Conservation (phyloP, 371 early-diverging fungal species). For the Rhizopus microsporus region DNA sequence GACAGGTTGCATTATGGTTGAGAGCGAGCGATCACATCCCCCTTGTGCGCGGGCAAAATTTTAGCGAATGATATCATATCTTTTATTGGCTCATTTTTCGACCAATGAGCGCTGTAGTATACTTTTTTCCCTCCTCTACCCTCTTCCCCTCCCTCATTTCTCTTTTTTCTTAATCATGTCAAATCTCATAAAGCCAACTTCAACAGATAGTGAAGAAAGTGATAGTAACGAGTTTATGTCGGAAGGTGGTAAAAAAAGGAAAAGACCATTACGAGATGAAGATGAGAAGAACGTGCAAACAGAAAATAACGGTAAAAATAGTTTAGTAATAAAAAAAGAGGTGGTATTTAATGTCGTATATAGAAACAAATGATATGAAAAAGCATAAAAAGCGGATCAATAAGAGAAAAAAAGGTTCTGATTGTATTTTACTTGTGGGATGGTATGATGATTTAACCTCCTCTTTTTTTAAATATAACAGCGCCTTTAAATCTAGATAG, state of each 20-base stretch:
- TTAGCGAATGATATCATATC: not conserved
- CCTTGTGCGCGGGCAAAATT: too few relatives aligned
- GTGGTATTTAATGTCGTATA: too few relatives aligned
- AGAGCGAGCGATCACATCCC: too few relatives aligned
- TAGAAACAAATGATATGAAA: too few relatives aligned
- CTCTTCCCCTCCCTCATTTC: not conserved
- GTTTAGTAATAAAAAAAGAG: too few relatives aligned
- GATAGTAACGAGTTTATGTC: not conserved
- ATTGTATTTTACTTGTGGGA: too few relatives aligned
- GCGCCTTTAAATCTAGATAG: slow-evolving; percentile 77
- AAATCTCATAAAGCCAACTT: not conserved
- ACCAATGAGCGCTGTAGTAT: not conserved
- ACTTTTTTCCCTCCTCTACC: not conserved
- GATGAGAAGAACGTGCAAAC: not conserved
- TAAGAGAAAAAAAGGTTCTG: slow-evolving; percentile 1
- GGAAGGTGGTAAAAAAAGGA: not conserved
- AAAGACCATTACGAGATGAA: not conserved
- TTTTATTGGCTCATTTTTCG: not conserved
- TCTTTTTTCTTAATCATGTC: not conserved
- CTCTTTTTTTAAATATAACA: slow-evolving; percentile 5
- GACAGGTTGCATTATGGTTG: too few relatives aligned
- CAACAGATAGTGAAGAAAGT: slow-evolving; percentile 6
- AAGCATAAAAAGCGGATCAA: not conserved
- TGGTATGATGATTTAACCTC: not conserved
- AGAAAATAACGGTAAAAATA: not conserved